Percentiles rank a stretch among this genome's conserved stretches.
These are phyloP conservation scores for Dactylellina parvicollis DNA, from an alignment of 2,329 filamentous ascomycete species.

Conservation along the genomic window DNA sequence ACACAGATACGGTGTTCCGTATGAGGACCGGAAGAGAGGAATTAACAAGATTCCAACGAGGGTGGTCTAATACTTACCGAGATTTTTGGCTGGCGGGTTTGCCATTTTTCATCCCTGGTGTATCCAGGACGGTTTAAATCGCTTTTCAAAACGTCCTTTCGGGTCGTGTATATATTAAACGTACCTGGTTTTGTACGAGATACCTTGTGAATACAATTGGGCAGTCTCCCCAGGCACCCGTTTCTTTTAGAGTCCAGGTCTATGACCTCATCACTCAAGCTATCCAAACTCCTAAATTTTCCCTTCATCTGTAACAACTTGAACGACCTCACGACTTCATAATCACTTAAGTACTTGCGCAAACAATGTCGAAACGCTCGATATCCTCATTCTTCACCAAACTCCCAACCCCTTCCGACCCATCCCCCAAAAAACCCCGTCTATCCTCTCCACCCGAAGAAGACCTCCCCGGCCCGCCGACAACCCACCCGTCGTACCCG, in stretches of 20 bases:
- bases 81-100: too few species aligned
- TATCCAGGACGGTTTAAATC: too few species aligned
- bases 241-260: neutral
- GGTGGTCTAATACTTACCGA: slow-evolving; percentile 60
- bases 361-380: slow-evolving; percentile 42
- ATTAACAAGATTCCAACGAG: slow-evolving; percentile 74
- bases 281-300: neutral
- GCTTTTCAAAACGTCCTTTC: neutral
- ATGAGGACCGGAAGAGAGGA: slow-evolving; percentile 72
- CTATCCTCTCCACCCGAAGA: slow-evolving; percentile 8
- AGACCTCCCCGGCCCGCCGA: slow-evolving; percentile 4
- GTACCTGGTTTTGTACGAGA: slow-evolving; percentile 4
- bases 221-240: neutral
- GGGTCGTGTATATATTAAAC: neutral
- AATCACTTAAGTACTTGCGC: neutral
- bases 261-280: neutral
- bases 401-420: neutral
- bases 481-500: slow-evolving; percentile 32
- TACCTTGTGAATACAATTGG: slow-evolving; percentile 16
- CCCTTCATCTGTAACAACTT: neutral
- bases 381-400: slow-evolving; percentile 46
- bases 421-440: slow-evolving; percentile 22
- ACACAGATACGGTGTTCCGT: slow-evolving; percentile 72
- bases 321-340: neutral
- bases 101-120: too few species aligned